Evolutionary conservation across 2,329 filamentous ascomycete species (phyloP), one percentile per base, ranked within the genome.

Genomic region (Pezicula radicicola): DNA sequence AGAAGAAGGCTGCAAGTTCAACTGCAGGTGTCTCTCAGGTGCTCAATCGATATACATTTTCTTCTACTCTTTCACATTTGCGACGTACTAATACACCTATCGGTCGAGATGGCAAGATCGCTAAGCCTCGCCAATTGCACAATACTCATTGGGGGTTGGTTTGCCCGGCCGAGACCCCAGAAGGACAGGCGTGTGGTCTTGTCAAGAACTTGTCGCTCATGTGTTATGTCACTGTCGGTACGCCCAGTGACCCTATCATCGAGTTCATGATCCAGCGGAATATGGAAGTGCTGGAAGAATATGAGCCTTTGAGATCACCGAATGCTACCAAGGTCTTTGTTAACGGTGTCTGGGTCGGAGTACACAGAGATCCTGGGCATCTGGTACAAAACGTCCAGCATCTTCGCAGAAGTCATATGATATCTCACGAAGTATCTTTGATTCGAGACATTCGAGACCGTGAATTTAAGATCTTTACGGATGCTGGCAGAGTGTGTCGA

Each of bases 121-220:
- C 95, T 39, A 99, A 99, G 72, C 94, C 94, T 37, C 89, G 94
- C 54, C 95, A 99, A 73, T 80, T 99, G 58, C 94, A 99, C 77
- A 97, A 97, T 71, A 97, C 93, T 6, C 94, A 99, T 68, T 99
- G 94, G 94, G 94, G 94, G 57, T 76, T 97, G 63, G 93, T 99
- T 16, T 99, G 94, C 70, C 94, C 94, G 28, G 93, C 94, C 28
- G 94, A 99, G 70, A 99, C 94, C 15, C 94, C 94, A 21, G 94
- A 99, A 81, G 94, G 94, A 58, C 94, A 99, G 70, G 94, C 94
- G 72, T 99, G 94, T 75, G 94, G 94, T 74, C 77, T 99, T 58
- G 94, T 99, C 71, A 99, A 99, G 79, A 99, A 99, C 66, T 68
- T 99, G 68, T 92, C 94, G 6, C 79, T 99, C 48, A 97, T 99